Evolutionary conservation across 2,329 filamentous ascomycete genomes (phyloP), one percentile per base, ranked within the genome.

Genomic region (Ophiosphaerella herpotricha): DNA sequence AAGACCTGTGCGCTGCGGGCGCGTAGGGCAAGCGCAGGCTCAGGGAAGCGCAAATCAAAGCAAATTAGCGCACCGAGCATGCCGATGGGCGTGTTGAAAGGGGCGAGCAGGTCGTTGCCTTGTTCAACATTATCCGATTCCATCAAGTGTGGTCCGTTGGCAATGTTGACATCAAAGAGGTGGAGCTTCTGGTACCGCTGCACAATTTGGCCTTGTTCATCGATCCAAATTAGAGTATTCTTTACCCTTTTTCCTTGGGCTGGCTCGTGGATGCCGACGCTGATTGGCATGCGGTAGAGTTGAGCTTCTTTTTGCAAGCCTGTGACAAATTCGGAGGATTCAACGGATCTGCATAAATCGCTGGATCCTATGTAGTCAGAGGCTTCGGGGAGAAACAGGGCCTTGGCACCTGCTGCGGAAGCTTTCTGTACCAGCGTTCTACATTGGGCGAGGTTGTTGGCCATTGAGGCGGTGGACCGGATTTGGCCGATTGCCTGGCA

Each of bases 351-450:
- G 56, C 85, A 91, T 8, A 97, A 85, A 4, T 83, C 80, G 7
- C 91, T 75, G 0, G 87, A 88, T 2, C 86, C 79, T 0, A 97
- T 91, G 56, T 96, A 97, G 76, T 96, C 91, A 48, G 85, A 85
- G 21, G 93, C 93, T 80, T 97, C 93, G 11, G 93, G 93, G 45
- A 97, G 86, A 77, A 97, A 97, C 42, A 97, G 82, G 14, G 89
- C 85, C 83, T 89, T 89, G 47, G 92, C 92, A 38, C 90, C 90
- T 48, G 86, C 86, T 24, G 80, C 78, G 8, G 87, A 85, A 32
- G 93, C 91, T 70, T 88, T 89, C 50, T 80, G 79, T 47, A 94
- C 81, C 39, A 96, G 80, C 35, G 74, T 78, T 54, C 86, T 84
- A 73, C 91, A 96, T 73, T 93, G 88, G 42, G 83, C 78, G 38